Percentiles rank a stretch among this genome's conserved stretches.
Conservation (phyloP, 805 yeast species). For the Candida golubevii region DNA sequence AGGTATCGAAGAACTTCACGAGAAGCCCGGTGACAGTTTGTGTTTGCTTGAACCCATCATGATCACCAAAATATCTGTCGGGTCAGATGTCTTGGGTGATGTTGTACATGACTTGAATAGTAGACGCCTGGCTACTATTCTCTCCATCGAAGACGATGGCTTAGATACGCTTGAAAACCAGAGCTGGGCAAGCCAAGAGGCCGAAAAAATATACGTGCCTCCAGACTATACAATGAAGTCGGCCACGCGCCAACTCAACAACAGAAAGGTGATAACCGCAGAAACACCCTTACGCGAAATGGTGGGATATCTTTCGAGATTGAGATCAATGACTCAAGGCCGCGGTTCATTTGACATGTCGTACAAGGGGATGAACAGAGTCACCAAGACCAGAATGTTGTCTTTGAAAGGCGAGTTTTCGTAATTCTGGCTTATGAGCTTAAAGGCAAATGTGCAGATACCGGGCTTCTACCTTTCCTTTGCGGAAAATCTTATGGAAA, state of each 20-base stretch:
- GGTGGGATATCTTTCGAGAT: constrained; percentile 78
- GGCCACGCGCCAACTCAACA: constrained; percentile 19
- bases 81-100: constrained; percentile 70
- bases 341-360: constrained; percentile 80
- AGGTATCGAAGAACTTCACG: constrained; percentile 21
- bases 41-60: constrained; percentile 83
- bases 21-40: constrained; percentile 26
- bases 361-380: constrained; percentile 67
- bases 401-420: constrained; percentile 14
- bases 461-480: too few relatives aligned
- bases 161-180: constrained; percentile 32
- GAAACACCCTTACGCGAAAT: constrained; percentile 82
- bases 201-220: constrained; percentile 66
- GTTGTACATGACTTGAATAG: constrained; percentile 83
- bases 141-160: constrained; percentile 64
- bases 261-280: constrained; percentile 63
- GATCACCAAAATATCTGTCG: constrained; percentile 64
- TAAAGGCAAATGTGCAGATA: too few relatives aligned
- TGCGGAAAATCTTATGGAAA: too few relatives aligned
- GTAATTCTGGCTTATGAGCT: too few relatives aligned
- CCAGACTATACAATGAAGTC: constrained; percentile 59
- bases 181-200: constrained; percentile 49
- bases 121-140: constrained; percentile 69
- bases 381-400: constrained; percentile 27
- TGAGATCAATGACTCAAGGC: constrained; percentile 86